phyloP scores from a whole-genome alignment of 2,329 filamentous ascomycete species.

The Graphilbum sp. region DNA sequence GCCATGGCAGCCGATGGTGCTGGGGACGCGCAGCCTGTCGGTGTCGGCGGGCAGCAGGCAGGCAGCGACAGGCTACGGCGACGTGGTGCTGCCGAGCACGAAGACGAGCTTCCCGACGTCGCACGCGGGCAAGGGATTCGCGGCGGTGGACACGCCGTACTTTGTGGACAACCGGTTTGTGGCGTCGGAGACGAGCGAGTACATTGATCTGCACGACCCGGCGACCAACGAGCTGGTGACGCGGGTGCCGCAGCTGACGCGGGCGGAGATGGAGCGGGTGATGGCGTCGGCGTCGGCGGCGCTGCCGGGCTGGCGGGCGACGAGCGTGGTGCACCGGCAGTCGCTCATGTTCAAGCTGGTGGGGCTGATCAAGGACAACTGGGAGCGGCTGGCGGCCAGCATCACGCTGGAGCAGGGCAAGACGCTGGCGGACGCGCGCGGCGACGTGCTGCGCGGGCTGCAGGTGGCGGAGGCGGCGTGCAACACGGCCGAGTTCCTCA shows the following conservation, averaged over 20 bases:
- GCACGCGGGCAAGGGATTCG: conserved; percentile 44
- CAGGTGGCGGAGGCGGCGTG: conserved; percentile 77
- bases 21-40: too few relatives aligned
- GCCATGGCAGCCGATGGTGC: too few relatives aligned
- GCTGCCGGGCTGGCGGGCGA: conserved; percentile 57
- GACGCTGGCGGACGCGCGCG: conserved; percentile 68
- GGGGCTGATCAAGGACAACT: conserved; percentile 63
- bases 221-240: conserved; percentile 78
- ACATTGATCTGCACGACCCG: conserved; percentile 68
- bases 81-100: conserved; percentile 30
- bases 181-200: conserved; percentile 48
- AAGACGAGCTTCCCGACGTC: conserved; percentile 49
- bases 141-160: conserved; percentile 57
- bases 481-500: conserved; percentile 64
- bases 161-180: conserved; percentile 72
- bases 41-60: conserved; percentile 31
- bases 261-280: conserved; percentile 57
- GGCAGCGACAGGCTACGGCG: conserved; percentile 20
- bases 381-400: conserved; percentile 69
- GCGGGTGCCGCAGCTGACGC: conserved; percentile 66
- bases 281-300: conserved; percentile 63
- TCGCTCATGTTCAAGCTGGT: conserved; percentile 83
- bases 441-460: conserved; percentile 65
- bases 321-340: conserved; percentile 57
- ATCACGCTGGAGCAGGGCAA: conserved; percentile 83